Base-by-base conservation (phyloP, 495 filamentous ascomycete species). In the Neurospora pannonica region DNA sequence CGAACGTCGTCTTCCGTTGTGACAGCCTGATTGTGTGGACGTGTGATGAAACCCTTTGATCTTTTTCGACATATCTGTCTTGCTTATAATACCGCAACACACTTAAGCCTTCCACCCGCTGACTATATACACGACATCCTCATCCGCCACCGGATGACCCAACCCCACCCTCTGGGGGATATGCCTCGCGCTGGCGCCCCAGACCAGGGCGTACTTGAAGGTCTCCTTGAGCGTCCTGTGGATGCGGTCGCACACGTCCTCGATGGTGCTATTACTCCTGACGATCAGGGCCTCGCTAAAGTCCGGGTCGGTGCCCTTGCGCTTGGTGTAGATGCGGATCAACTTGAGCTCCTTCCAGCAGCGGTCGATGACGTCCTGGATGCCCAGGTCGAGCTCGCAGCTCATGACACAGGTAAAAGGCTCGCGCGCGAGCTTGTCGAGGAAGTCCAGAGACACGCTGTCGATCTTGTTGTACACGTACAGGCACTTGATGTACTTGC, bases 391-490 rank as follows among this genome's bases (percentile, higher is more conserved):
- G 9, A 98, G 90, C 83, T 98, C 97, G 83, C 97, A 99, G 80
- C 90, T 93, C 97, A 99, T 99, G 75, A 99, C 96, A 8, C 90
- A 93, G 4, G 97, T 98, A 83, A 97, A 87, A 4, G 93, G 93
- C 82, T 99, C 97, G 72, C 93, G 91, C 13, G 97, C 97, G 4
- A 99, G 86, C 78, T 92, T 88, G 83, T 99, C 93, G 21, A 99
- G 89, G 85, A 95, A 97, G 77, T 97, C 93, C 75, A 99, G 88
- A 36, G 92, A 94, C 77, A 99, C 91, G 81, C 90, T 92, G 86
- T 99, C 97, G 85, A 99, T 97, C 84, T 99, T 99, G 92, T 99
- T 99, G 89, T 99, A 99, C 38, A 98, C 97, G 84, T 99, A 99
- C 34, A 99, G 88, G 79, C 94, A 97, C 72, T 83, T 85, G 85